Base-by-base conservation (phyloP, 495 filamentous ascomycete species). In the Aspergillus hancockii region DNA sequence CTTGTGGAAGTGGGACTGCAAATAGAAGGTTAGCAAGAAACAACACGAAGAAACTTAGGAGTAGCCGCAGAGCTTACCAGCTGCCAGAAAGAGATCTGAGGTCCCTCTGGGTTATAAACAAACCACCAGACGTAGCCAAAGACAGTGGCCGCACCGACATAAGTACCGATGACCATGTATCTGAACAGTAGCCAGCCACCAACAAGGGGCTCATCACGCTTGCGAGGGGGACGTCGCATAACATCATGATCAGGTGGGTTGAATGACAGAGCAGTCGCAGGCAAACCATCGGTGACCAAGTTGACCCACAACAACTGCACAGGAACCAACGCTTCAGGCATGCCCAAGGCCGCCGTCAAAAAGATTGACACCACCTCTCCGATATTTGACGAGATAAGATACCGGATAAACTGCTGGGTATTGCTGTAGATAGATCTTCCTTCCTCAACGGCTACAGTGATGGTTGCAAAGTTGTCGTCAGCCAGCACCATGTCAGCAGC, bases 91-190 rank as follows among this genome's bases (percentile, higher is more conserved):
- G 81, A 88, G 74, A 99, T 97, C 66, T 93, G 88, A 45, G 95
- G 95, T 0, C 95, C 95, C 61, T 90, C 89, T 28, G 87, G 77
- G 74, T 98, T 91, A 79, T 90, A 97, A 87, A 98, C 90, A 80
- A 99, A 99, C 91, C 92, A 98, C 95, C 95, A 99, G 25, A 92
- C 93, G 71, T 99, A 99, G 32, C 95, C 95, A 70, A 90, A 92
- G 3, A 99, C 95, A 8, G 95, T 99, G 43, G 95, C 95, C 32
- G 87, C 83, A 65, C 95, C 95, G 55, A 99, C 95, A 61, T 98
- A 99, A 8, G 82, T 89, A 36, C 95, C 95, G 67, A 99, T 93
- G 23, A 98, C 88, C 82, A 99, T 84, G 75, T 99, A 99, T 38
- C 95, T 85, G 83, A 98, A 95, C 78, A 99, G 93, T 22, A 99